Evolutionary conservation across 257 asterid species (phyloP).

Genomic region (Nicotiana paniculata): DNA sequence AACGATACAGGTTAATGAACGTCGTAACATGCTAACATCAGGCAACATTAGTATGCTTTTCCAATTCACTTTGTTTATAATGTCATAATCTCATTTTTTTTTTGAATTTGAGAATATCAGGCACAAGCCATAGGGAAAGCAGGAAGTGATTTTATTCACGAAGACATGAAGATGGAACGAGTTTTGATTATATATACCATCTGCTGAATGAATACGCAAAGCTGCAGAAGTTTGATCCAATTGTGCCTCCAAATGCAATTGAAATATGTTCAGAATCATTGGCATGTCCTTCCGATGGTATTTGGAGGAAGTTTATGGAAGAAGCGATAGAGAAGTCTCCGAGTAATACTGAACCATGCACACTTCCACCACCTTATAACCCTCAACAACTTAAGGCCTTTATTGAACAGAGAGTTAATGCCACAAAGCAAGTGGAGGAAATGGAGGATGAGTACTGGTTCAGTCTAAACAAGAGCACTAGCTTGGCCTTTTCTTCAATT

Average conservation of each 20-base stretch:
- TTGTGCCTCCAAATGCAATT: slow-evolving; percentile 8
- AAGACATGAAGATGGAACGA: slow-evolving; percentile 6
- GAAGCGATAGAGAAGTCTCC: slow-evolving; percentile 5
- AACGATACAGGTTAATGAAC: too few species aligned
- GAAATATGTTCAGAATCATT: slow-evolving; percentile 7
- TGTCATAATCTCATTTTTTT: background rate
- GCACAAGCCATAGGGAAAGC: slow-evolving; percentile 3
- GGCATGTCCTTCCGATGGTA: background rate
- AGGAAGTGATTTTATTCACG: slow-evolving; percentile 3
- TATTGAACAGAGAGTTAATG: background rate
- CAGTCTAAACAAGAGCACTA: background rate
- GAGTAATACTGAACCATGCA: background rate
- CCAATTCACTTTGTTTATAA: background rate
- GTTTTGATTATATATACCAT: slow-evolving; percentile 11
- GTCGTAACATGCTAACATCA: too few species aligned
- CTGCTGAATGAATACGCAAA: slow-evolving; percentile 9
- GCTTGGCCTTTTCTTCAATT: background rate
- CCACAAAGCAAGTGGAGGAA: background rate
- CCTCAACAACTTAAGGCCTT: background rate
- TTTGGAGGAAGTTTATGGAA: slow-evolving; percentile 5
- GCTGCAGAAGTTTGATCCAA: slow-evolving; percentile 5
- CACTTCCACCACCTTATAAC: slow-evolving; percentile 6
- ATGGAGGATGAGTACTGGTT: slow-evolving; percentile 5
- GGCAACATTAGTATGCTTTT: background rate
- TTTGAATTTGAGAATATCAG: background rate